A percentile compares a stretch with the other conserved stretches of the same genome.
Conservation (phyloP, 805 yeast species). For the Candida sithepensis region DNA sequence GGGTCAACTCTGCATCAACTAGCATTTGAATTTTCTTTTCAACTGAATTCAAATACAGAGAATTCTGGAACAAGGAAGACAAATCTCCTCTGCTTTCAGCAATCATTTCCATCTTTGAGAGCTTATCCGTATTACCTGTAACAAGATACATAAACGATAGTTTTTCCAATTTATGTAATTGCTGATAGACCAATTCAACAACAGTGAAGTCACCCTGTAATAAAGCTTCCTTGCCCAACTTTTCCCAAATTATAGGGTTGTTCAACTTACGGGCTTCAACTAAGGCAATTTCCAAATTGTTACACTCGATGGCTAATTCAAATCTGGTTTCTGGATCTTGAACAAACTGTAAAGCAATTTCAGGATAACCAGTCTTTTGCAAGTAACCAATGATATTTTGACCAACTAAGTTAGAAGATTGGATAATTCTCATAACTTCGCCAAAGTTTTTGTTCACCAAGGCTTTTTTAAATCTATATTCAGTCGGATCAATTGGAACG, state of each 20-base stretch:
- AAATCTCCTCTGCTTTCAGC: constrained; percentile 85
- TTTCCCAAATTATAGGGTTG: constrained; percentile 69
- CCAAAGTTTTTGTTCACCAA: constrained; percentile 83
- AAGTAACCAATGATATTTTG: constrained; percentile 94
- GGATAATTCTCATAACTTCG: constrained; percentile 88
- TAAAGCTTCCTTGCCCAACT: constrained; percentile 80
- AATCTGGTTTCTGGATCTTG: constrained; percentile 95
- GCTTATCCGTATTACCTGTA: constrained; percentile 74
- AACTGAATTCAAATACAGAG: constrained; percentile 70
- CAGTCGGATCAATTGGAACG: constrained; percentile 87
- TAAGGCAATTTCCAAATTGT: constrained; percentile 82
- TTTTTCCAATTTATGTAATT: constrained; percentile 80
- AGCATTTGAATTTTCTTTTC: constrained; percentile 73
- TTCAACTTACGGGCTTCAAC: constrained; percentile 81
- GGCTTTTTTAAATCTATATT: constrained; percentile 93
- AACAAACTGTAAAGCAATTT: constrained; percentile 94
- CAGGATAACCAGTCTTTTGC: constrained; percentile 95
- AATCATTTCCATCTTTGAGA: constrained; percentile 81
- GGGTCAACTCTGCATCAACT: constrained; percentile 72
- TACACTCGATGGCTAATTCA: constrained; percentile 92
- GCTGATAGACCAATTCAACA: constrained; percentile 86
- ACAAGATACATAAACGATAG: constrained; percentile 82
- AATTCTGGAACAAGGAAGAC: constrained; percentile 77
- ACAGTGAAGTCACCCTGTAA: constrained; percentile 83
- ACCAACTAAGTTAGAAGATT: constrained; percentile 88